Evolutionary conservation across 768 basidiomycete genomes (phyloP), one percentile per base, ranked within the genome.

Genomic region (Rhizopogon vulgaris): DNA sequence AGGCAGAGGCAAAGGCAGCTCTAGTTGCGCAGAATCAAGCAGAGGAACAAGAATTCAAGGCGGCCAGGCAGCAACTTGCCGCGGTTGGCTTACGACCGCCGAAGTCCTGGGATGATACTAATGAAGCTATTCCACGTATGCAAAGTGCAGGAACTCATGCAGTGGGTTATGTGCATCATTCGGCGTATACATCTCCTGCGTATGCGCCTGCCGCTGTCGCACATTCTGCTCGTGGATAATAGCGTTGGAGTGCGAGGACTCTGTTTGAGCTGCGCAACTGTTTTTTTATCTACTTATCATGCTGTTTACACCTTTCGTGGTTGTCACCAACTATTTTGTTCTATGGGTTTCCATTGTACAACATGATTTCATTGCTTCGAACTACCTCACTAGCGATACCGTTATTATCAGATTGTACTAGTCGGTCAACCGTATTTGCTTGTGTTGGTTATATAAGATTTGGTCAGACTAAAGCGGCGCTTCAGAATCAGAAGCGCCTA

Each of bases 21-120:
- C 65, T 87, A 39, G 69, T 87, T 14, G 89, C 87, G n/a, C 85
- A 90, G 70, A 87, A 79, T 54, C 83, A 86, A 59, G 78, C 82
- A 41, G 89, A 91, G 65, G 89, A 91, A 63, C 72, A 78, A 55
- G 89, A 91, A 63, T 91, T 91, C 71, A 85, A 80, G 64, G 83
- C 84, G 36, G 89, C 87, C 38, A 79, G 89, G 11, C 83, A 85
- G 70, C 84, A 87, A 65, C 83, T 91, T 41, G 85, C 82, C 2
- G 75, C 77, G 58, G 80, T 91, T 51, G 87, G 84, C 54, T 64
- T 90, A 49, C 83, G 81, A 25, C 89, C 89, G 25, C 89, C 89
- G 47, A 87, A 81, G 65, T 74, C 82, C 3, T 90, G 87, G 87
- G 82, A 79, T 61, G 71, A 83, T 30, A 78, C 77, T 22, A 78